Base-by-base conservation (phyloP, 495 filamentous ascomycete species). In the Lepraria neglecta region DNA sequence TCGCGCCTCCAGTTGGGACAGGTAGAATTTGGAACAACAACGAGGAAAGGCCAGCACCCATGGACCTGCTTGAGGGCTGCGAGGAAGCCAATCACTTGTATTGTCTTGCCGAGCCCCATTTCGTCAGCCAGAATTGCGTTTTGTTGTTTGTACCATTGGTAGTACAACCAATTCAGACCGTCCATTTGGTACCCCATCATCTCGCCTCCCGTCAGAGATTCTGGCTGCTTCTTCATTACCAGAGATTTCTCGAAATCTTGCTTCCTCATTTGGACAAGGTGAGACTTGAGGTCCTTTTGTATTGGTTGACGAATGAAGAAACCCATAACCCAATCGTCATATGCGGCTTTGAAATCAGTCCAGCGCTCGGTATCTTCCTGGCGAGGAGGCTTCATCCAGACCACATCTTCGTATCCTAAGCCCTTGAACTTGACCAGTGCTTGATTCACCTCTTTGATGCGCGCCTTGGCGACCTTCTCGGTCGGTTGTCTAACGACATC, bases 21-120 rank as follows among this genome's bases (percentile, higher is more conserved):
- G 0, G 95, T 97, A 0, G 92, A 86, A 63, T 97, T 97, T 0
- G 95, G 95, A 1, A 92, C 91, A 15, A 97, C 90, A 6, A 97
- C 78, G 11, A 99, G 76, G 69, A 97, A 99, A 0, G 95, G 95
- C 82, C 88, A 99, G 70, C 90, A 88, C 52, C 79, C 79, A 46
- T 92, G 91, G 38, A 89, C 84, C 64, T 88, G 78, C 33, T 88
- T 80, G n/a, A 99, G 72, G 15, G 87, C 83, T 10, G 88, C 82
- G 10, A 99, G 75, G 55, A 95, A 81, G 3, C 84, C 84, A 58
- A 99, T 91, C 55, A 97, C 83, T 71, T 99, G 95, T 52, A 99
- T 88, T 0, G 95, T 99, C 77, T 99, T 99, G 30, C 95, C 95
- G 11, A 99, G 83, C 5, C 95, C 95, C 95, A 99, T 99, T 70